Conservation (phyloP, 179 eudicot species). For the Silene vulgaris region DNA sequence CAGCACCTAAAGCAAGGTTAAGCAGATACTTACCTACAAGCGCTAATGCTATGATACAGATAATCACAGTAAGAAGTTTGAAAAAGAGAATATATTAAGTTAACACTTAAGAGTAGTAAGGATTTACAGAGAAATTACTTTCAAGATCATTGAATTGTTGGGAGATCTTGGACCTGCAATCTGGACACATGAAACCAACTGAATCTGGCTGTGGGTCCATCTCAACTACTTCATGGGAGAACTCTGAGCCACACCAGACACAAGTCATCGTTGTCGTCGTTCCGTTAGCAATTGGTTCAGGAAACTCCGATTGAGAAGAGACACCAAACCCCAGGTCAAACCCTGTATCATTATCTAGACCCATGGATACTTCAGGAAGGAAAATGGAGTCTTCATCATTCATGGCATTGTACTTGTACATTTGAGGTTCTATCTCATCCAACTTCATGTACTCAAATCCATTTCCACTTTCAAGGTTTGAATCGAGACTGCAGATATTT, state of each 20-base stretch:
- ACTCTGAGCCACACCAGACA: conserved; percentile 62
- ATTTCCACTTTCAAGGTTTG: conserved; percentile 35
- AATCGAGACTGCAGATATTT: conserved; percentile 33
- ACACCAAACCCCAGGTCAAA: conserved; percentile 31
- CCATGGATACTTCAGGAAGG: conserved; percentile 41
- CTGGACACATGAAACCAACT: conserved; percentile 69
- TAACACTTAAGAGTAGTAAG: conserved; percentile 15
- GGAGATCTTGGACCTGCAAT: conserved; percentile 58
- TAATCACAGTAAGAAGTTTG: conserved; percentile 13
- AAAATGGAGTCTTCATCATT: conserved; percentile 37
- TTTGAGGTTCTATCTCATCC: conserved; percentile 46
- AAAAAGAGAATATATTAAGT: not conserved
- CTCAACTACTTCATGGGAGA: conserved; percentile 42
- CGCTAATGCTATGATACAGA: conserved; percentile 4
- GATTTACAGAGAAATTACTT: conserved; percentile 36
- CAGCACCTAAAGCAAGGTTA: conserved; percentile 8
- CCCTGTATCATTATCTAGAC: conserved; percentile 28
- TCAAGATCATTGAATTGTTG: conserved; percentile 48
- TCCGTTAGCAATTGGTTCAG: conserved; percentile 15
- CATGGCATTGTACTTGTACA: conserved; percentile 38
- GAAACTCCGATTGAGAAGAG: conserved; percentile 24
- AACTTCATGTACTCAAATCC: conserved; percentile 45
- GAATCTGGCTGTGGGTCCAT: conserved; percentile 57
- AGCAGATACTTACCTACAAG: conserved; percentile 1
- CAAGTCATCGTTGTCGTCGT: conserved; percentile 41